These are phyloP conservation scores for Samsoniella hepiali DNA, from an alignment of 2,329 filamentous ascomycete species.

Conservation along the genomic window DNA sequence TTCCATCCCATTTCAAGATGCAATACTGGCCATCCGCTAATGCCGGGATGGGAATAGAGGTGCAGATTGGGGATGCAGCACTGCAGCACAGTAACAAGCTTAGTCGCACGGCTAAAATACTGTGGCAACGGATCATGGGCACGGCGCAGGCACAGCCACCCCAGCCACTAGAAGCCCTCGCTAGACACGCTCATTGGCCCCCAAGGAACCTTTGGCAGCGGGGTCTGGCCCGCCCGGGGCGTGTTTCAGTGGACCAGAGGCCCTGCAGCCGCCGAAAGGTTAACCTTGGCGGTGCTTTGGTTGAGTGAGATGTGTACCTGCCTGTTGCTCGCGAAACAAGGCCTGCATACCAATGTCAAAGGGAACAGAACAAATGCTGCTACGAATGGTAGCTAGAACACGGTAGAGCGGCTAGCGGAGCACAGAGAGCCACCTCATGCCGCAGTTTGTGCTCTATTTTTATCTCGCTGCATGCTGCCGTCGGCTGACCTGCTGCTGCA, in stretches of 20 bases:
- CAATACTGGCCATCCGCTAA: too few species aligned
- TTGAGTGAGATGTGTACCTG: too few species aligned
- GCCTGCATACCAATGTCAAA: not conserved
- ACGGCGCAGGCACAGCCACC: not conserved
- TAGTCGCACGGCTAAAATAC: not conserved
- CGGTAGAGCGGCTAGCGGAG: not conserved
- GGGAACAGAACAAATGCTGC: not conserved
- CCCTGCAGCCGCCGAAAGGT: not conserved
- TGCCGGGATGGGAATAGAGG: not conserved
- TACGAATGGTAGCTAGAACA: not conserved
- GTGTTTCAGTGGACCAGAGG: conserved; percentile 4
- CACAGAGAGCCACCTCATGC: not conserved
- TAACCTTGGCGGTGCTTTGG: too few species aligned
- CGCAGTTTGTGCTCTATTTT: not conserved
- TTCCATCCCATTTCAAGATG: too few species aligned
- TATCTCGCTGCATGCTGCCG: not conserved
- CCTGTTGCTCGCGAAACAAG: conserved; percentile 1
- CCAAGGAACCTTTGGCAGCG: not conserved
- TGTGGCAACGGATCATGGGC: not conserved
- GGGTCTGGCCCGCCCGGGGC: not conserved
- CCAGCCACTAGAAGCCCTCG: not conserved
- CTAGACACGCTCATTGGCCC: not conserved
- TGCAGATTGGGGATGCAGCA: not conserved
- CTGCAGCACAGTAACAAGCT: not conserved
- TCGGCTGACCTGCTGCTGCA: not conserved